Conservation (phyloP, 192 early-diverging fungal genomes). For the Linnemannia elongata region DNA sequence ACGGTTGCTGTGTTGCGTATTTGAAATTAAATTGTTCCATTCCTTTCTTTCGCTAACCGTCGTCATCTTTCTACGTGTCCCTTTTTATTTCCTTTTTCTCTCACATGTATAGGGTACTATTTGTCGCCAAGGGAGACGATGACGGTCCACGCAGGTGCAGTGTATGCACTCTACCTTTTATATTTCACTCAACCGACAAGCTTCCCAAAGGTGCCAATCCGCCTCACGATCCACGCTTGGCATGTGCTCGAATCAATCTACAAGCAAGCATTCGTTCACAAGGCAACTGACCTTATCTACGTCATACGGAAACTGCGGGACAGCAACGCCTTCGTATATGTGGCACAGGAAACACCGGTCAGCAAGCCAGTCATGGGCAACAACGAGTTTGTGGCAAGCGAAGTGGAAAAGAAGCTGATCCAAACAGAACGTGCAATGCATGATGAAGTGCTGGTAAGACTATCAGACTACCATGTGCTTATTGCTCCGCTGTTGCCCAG, state of each 20-base stretch:
- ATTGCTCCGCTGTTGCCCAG: neutral
- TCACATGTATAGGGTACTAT: slow-evolving; percentile 11
- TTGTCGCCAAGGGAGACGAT: slow-evolving; percentile 2
- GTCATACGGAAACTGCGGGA: slow-evolving; percentile 20
- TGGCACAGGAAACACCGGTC: slow-evolving; percentile 8
- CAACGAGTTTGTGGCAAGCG: neutral
- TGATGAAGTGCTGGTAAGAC: slow-evolving; percentile 7
- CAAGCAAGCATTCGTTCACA: slow-evolving; percentile 6
- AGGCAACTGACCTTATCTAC: slow-evolving; percentile 21
- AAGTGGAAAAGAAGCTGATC: slow-evolving; percentile 4
- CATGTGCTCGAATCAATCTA: slow-evolving; percentile 20
- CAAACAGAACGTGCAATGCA: slow-evolving; percentile 24
- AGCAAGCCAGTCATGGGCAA: neutral
- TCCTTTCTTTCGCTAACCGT: neutral
- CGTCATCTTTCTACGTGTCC: too few relatives aligned
- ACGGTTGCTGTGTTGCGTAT: too few relatives aligned
- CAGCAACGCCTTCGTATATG: slow-evolving; percentile 12
- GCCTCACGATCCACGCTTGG: slow-evolving; percentile 3
- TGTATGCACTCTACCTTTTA: slow-evolving; percentile 22
- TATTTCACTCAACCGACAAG: slow-evolving; percentile 33
- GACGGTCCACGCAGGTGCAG: neutral
- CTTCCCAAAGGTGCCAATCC: slow-evolving; percentile 18
- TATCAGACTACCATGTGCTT: neutral
- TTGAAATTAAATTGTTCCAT: neutral
- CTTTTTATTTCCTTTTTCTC: neutral